These are phyloP conservation scores for Talaromyces piceae DNA, from an alignment of 2,329 filamentous ascomycete species.

Conservation along the genomic window DNA sequence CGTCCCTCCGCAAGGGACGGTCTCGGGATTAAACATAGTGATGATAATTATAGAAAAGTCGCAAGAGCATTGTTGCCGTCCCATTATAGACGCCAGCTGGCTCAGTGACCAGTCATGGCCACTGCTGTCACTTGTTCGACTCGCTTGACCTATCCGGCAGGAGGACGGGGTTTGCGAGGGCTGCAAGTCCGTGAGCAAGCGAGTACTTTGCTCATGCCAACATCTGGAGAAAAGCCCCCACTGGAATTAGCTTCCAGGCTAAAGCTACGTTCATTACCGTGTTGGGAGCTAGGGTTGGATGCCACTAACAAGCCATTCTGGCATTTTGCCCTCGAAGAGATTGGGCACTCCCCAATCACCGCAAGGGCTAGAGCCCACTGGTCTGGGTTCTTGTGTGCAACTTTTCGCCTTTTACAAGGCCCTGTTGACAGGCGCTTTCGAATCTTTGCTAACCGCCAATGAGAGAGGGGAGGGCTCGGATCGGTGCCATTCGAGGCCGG, in stretches of 20 bases:
- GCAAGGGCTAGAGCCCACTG: background rate
- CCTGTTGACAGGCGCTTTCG: too few species aligned
- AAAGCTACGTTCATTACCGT: background rate
- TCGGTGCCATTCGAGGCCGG: too few species aligned
- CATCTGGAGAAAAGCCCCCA: background rate
- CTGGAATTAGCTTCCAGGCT: background rate
- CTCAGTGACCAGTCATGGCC: too few species aligned
- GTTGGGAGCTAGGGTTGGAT: background rate
- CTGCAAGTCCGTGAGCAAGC: too few species aligned
- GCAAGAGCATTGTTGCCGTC: too few species aligned
- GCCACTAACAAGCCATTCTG: background rate
- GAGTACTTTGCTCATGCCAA: too few species aligned
- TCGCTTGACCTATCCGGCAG: too few species aligned
- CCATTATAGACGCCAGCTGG: too few species aligned
- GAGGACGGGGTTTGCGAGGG: background rate
- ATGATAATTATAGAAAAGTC: too few species aligned
- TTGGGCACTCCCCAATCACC: background rate
- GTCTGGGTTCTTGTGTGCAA: background rate
- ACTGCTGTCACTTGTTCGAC: too few species aligned
- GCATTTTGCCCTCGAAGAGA: background rate
- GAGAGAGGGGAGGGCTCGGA: too few species aligned
- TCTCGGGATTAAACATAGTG: background rate
- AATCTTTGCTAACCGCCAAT: too few species aligned
- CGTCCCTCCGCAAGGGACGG: background rate
- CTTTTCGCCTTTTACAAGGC: background rate